Evolutionary conservation across 2,329 filamentous ascomycete genomes (phyloP), one percentile per base, ranked within the genome.

Genomic region (Cladophialophora yegresii): DNA sequence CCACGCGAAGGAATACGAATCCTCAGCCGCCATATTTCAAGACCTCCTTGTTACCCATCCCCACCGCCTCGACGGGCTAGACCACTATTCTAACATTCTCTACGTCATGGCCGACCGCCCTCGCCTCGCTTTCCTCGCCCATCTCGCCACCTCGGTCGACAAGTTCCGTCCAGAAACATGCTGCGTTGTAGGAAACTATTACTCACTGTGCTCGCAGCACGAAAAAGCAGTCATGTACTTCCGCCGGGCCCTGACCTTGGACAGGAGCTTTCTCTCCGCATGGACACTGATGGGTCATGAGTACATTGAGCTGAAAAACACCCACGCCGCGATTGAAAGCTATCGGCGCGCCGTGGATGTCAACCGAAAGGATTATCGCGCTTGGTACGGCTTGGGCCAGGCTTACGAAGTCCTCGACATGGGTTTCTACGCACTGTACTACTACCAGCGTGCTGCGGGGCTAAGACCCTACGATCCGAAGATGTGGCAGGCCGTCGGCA

Each of bases 251-350:
- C 79, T 99, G 22, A 96, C 92, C 0, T 82, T 99, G 0, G 95
- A 99, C 74, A 88, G 93, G 9, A 89, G 88, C 28, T 99, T 95
- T 75, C 84, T 97, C 16, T 96, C 92, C 0, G 95, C 95, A 1
- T 99, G 95, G 95, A 99, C 95, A 0, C 82, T 99, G 0, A 98
- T 99, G 93, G 95, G 95, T 0, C 95, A 99, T 76, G 95, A 99
- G 76, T 99, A 97, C 72, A 92, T 98, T 60, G 95, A 99, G 77
- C 87, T 99, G 78, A 99, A 98, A 74, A 99, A 99, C 75, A 98
- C 93, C 0, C 95, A 99, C 73, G 93, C 95, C 0, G 95, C 95
- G 8, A 98, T 99, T 67, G 95, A 99, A 76, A 96, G 92, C 1
- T 99, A 99, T 74, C 87, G 95, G 1, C 89, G 95, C 49, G 95